Evolutionary conservation across 2,329 filamentous ascomycete genomes (phyloP).

Genomic region (Chrysoporthe austroafricana): DNA sequence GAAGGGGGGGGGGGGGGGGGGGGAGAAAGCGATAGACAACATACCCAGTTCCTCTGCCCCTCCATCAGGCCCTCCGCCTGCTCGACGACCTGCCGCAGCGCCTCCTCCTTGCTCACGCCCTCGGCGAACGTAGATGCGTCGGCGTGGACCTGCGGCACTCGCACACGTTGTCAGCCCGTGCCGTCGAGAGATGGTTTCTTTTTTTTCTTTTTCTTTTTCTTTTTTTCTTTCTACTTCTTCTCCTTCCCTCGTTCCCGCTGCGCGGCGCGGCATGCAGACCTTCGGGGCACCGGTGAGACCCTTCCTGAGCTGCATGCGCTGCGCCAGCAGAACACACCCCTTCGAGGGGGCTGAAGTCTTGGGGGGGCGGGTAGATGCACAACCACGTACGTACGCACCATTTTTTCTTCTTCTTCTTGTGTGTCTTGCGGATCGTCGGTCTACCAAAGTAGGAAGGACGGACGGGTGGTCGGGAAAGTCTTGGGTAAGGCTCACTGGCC

Average conservation of each 20-base stretch:
- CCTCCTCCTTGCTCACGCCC: constrained; percentile 70
- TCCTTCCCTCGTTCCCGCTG: neutral
- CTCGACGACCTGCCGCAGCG: constrained; percentile 73
- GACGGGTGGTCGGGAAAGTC: neutral
- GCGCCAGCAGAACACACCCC: neutral
- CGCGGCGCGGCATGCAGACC: neutral
- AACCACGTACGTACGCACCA: neutral
- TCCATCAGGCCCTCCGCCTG: constrained; percentile 72
- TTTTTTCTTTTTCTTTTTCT: neutral
- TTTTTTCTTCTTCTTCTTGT: neutral
- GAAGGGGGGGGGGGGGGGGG: too few species aligned
- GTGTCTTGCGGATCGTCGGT: neutral
- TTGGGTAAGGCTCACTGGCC: neutral
- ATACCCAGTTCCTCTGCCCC: constrained; percentile 79
- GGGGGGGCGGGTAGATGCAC: neutral
- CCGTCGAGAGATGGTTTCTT: neutral
- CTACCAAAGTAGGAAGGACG: neutral
- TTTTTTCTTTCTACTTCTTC: neutral
- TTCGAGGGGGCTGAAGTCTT: neutral
- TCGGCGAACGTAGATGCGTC: constrained; percentile 75
- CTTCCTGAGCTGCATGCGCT: neutral
- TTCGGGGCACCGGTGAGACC: neutral
- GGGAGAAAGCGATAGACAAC: constrained; percentile 35
- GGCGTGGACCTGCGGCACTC: constrained; percentile 66
- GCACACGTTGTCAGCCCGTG: neutral